Conservation (phyloP, 192 early-diverging fungal species). For the Coemansia sp. region DNA sequence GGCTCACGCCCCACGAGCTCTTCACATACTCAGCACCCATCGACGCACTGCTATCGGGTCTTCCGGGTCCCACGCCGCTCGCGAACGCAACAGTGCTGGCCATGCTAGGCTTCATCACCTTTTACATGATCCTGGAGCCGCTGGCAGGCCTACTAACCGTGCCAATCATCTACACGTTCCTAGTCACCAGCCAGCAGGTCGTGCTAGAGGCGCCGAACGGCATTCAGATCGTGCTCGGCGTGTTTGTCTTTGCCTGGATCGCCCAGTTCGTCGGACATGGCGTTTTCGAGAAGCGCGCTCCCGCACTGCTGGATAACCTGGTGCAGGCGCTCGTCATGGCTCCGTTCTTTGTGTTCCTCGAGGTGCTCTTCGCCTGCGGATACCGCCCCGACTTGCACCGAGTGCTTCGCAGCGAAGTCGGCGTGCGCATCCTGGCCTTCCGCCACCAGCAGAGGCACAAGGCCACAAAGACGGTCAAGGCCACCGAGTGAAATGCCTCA, state of each 20-base stretch:
- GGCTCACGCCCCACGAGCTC: constrained; percentile 37
- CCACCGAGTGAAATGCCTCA: not conserved
- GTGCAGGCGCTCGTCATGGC: constrained; percentile 89
- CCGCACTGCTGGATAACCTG: constrained; percentile 83
- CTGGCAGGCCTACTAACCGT: constrained; percentile 53
- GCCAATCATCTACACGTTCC: constrained; percentile 63
- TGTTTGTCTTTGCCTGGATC: constrained; percentile 80
- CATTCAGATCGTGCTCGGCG: constrained; percentile 52
- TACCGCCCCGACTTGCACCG: constrained; percentile 70
- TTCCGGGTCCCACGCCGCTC: constrained; percentile 39
- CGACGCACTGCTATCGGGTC: constrained; percentile 24
- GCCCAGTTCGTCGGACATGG: constrained; percentile 91
- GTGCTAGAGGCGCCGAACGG: constrained; percentile 52
- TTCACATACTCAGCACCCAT: constrained; percentile 43
- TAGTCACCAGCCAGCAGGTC: constrained; percentile 66
- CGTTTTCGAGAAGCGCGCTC: constrained; percentile 79
- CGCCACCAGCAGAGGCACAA: constrained; percentile 17
- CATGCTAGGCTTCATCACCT: constrained; percentile 61
- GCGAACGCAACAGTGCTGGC: constrained; percentile 59
- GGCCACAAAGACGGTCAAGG: not conserved
- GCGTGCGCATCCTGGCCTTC: constrained; percentile 32
- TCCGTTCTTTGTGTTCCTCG: constrained; percentile 91
- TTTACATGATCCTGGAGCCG: constrained; percentile 77
- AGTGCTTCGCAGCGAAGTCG: constrained; percentile 57
- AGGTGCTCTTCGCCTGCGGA: constrained; percentile 77